Base-by-base conservation (phyloP, 345 rosid species). In the Arabidopsis suecica region DNA sequence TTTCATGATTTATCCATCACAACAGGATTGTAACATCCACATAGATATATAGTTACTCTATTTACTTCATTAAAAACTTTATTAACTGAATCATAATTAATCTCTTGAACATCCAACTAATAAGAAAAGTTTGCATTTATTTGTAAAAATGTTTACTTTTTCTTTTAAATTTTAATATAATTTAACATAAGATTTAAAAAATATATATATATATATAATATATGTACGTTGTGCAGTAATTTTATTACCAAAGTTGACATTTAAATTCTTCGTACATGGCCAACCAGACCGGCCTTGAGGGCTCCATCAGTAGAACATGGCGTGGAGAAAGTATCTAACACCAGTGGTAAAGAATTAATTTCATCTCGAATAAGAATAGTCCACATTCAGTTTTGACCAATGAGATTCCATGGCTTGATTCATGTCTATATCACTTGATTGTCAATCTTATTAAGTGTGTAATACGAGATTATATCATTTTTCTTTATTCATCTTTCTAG, bases 311-410 rank as follows among this genome's bases (percentile, higher is more conserved):
- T 16, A 42, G 70, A 69, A 61, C 58, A 69, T 42, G 58, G 55
- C 59, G 33, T 45, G 58, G 18, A 69, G 41, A 69, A 68, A 68
- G 60, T 33, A 54, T 53, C 69, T 76, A 41, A 68, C 59, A 58
- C 68, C 36, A 75, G 57, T 58, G 20, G 72, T 8, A 32, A 9
- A 53, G 1, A 34, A 34, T 11, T 18, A 37, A 9, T 37, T 30
- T 16, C 65, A 69, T 62, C 42, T 56, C 16, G 2, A 57, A 74
- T 74, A 57, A 74, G 49, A 74, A 77, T 55, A 76, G 66, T 76
- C 69, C 7, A 60, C 56, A 53, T 33, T 30, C 7, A 28, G 2
- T 18, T 61, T 50, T 34, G 41, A 69, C 80, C 67, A 77, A 64
- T 70, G 20, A 14, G 48, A 71, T 56, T 47, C 66, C 61, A 77